Conservation (phyloP, 2,329 filamentous ascomycete genomes). For the Exophiala xenobiotica region DNA sequence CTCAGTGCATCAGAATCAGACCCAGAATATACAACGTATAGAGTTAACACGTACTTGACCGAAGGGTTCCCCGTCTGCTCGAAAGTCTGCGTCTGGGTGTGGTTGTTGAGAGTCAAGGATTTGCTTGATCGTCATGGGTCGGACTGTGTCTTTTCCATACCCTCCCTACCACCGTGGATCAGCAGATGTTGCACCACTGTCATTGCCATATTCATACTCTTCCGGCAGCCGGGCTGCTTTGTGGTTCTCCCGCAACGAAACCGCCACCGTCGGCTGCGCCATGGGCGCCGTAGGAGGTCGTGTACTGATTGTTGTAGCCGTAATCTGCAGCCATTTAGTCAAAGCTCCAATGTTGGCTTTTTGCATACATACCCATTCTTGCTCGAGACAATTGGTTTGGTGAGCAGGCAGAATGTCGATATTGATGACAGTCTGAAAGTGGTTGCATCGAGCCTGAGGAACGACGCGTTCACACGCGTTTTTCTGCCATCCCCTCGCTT, state of each 20-base stretch:
- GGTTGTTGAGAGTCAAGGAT: slow-evolving; percentile 77
- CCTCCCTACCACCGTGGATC: slow-evolving; percentile 24
- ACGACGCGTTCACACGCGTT: slow-evolving; percentile 15
- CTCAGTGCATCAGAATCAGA: neutral
- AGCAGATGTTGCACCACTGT: slow-evolving; percentile 5
- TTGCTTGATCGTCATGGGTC: slow-evolving; percentile 95
- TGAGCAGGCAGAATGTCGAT: neutral
- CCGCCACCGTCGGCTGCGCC: slow-evolving; percentile 59
- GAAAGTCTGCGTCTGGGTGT: slow-evolving; percentile 73
- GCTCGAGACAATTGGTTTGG: neutral
- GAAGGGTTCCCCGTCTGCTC: slow-evolving; percentile 73
- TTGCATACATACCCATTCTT: slow-evolving; percentile 19
- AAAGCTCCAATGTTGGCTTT: neutral
- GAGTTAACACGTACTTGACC: no score
- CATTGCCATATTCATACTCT: slow-evolving; percentile 35
- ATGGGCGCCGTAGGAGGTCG: slow-evolving; percentile 56
- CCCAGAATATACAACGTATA: no score
- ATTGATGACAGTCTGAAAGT: slow-evolving; percentile 1
- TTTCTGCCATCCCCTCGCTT: slow-evolving; percentile 4
- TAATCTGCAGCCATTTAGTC: slow-evolving; percentile 17
- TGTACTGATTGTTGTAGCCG: slow-evolving; percentile 49
- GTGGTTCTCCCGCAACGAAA: slow-evolving; percentile 54
- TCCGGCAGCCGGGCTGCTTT: slow-evolving; percentile 48
- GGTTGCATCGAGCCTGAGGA: neutral
- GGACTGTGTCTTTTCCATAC: slow-evolving; percentile 79